Conservation (phyloP, 495 filamentous ascomycete genomes). For the Ramalina intermedia region DNA sequence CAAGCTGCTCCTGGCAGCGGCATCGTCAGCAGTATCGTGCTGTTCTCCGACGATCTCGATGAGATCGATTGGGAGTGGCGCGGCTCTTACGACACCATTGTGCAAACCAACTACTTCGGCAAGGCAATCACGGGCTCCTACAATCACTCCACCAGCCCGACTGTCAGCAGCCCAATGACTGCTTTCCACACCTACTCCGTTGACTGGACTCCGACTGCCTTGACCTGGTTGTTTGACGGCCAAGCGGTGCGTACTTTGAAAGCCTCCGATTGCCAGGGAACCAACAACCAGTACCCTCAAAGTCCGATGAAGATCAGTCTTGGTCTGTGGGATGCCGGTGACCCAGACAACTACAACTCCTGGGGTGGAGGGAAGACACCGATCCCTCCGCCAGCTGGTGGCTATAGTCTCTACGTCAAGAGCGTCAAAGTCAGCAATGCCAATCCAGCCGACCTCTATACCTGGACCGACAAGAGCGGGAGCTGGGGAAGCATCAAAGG, state of each 20-base stretch:
- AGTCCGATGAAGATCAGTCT: conserved; percentile 76
- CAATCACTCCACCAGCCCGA: conserved; percentile 51
- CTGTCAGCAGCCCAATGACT: conserved; percentile 47
- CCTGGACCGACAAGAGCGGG: conserved; percentile 26
- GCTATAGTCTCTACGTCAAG: conserved; percentile 57
- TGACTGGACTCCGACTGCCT: conserved; percentile 61
- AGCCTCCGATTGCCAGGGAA: conserved; percentile 40
- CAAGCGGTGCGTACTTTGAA: conserved; percentile 53
- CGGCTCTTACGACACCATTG: conserved; percentile 45
- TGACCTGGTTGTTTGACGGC: conserved; percentile 71
- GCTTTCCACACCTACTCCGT: conserved; percentile 71
- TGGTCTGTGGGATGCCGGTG: conserved; percentile 73
- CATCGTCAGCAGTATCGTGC: conserved; percentile 65
- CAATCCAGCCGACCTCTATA: conserved; percentile 24
- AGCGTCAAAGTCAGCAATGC: conserved; percentile 26
- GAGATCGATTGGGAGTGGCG: conserved; percentile 86
- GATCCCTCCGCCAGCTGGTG: conserved; percentile 33
- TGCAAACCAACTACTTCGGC: conserved; percentile 91
- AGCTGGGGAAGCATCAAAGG: conserved; percentile 24
- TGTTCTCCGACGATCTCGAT: conserved; percentile 85
- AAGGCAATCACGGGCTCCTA: conserved; percentile 72
- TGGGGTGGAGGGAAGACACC: conserved; percentile 20
- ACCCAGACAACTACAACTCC: conserved; percentile 38
- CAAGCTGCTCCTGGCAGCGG: conserved; percentile 60
- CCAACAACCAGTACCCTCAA: conserved; percentile 68